Evolutionary conservation across 2,329 filamentous ascomycete genomes (phyloP).

Genomic region (Aspergillus calidoustus): DNA sequence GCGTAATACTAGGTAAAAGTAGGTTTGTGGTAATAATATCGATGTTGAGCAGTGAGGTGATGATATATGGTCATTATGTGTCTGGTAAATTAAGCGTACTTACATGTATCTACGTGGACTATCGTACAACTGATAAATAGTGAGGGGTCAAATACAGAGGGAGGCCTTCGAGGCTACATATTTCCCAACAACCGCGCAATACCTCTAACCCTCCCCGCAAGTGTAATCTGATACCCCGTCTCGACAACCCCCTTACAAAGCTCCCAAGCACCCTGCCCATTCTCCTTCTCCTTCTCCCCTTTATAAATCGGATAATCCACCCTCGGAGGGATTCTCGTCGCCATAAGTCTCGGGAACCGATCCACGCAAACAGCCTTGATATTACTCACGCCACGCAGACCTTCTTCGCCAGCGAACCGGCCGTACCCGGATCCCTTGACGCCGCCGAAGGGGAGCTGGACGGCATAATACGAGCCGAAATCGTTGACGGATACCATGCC

Average conservation of each 20-base stretch:
- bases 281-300: conserved; percentile 54
- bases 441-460: conserved; percentile 92
- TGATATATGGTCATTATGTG: neutral
- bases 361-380: conserved; percentile 85
- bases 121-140: neutral
- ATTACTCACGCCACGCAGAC: conserved; percentile 82
- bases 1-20: neutral
- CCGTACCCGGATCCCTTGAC: conserved; percentile 90
- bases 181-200: conserved; percentile 44
- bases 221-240: conserved; percentile 51
- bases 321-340: conserved; percentile 78
- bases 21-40: neutral
- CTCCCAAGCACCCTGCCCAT: conserved; percentile 68
- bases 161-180: conserved; percentile 31
- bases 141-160: no score
- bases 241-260: conserved; percentile 52
- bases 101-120: no score
- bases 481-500: conserved; percentile 97
- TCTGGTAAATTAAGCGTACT: neutral
- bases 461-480: conserved; percentile 91
- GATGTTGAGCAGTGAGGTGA: neutral
- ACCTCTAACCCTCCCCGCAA: conserved; percentile 46
- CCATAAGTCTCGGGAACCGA: conserved; percentile 58
- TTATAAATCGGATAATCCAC: conserved; percentile 80
- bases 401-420: conserved; percentile 88